phyloP scores from a whole-genome alignment of 1,139 yeast genomes.

The Lodderomyces margitis region DNA sequence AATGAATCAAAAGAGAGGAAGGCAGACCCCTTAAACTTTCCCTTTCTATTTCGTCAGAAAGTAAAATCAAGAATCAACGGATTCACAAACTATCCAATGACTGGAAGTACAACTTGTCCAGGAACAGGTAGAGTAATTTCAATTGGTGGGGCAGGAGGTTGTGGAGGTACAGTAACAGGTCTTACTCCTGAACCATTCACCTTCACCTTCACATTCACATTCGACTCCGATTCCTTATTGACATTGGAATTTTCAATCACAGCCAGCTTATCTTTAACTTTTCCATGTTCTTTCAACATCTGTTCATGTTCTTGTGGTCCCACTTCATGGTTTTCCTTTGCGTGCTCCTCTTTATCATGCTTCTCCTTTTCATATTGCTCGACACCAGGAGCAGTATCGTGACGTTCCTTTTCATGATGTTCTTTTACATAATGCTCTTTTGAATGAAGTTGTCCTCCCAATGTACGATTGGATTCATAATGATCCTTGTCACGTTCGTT shows the following conservation, averaged over 20 bases:
- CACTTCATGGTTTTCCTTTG: constrained; percentile 4
- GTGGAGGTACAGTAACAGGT: too few species aligned
- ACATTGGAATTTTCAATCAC: background rate
- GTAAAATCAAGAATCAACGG: too few species aligned
- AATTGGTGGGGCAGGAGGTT: background rate
- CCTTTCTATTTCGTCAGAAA: too few species aligned
- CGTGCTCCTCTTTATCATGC: constrained; percentile 5
- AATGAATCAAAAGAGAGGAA: too few species aligned
- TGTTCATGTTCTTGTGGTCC: constrained; percentile 4
- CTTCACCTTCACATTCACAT: background rate
- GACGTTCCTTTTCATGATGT: constrained; percentile 5
- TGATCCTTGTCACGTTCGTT: constrained; percentile 2
- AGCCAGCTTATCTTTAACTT: background rate
- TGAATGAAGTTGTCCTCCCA: constrained; percentile 2
- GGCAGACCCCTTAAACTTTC: too few species aligned
- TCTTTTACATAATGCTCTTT: constrained; percentile 5
- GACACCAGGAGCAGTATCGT: constrained; percentile 2
- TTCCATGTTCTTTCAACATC: constrained; percentile 2
- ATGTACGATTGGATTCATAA: constrained; percentile 2
- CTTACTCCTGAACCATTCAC: too few species aligned
- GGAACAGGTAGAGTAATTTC: constrained; percentile 1
- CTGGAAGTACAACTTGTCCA: background rate
- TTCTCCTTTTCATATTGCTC: constrained; percentile 4
- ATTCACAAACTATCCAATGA: background rate
- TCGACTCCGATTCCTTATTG: background rate